Evolutionary conservation across 768 basidiomycete species (phyloP), one percentile per base, ranked within the genome.

Genomic region (Podaxis mareebaensis): DNA sequence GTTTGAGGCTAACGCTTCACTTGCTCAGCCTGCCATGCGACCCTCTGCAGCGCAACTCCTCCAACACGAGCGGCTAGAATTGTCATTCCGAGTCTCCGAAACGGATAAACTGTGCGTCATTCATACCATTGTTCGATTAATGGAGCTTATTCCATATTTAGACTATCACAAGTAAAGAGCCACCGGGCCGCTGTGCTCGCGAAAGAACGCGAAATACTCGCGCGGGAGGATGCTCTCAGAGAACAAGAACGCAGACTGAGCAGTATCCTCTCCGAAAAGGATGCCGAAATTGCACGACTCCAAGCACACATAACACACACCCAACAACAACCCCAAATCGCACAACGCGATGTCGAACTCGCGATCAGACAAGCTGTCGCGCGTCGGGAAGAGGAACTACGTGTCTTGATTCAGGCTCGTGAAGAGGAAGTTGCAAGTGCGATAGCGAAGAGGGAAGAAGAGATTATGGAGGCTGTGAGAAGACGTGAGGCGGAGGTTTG

Each of bases 1-100:
- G 8, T 53, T 26, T 0, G 33, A 24, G 24, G 11, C 38, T n/a
- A 60, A 60, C n/a, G 1, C 38, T 44, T 39, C 33, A 33, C 40
- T 67, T 64, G 48, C 38, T 46, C 56, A 94, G 92, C 93, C 93
- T 3, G 91, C 91, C 1, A 91, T 92, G 89, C 85, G 93, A 42
- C 93, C 92, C 1, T 93, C 91, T 0, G 90, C 91, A 0, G 82
- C 85, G 7, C 91, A 92, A 70, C 82, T 94, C 8, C 83, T 94
- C 15, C 90, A 91, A 68, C 89, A 92, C 65, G 92, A 95, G 69
- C 84, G 91, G 0, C 69, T 94, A 3, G 84, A 89, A 40, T 80
- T 91, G 13, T 87, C 87, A 0, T 82, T 82, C 69, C 91, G 90
- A 68, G 86, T 93, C 17, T 74, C 84, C 8, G 92, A 93, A 69